Conservation (phyloP, 257 asterid species). For the Solanum medicagineum region DNA sequence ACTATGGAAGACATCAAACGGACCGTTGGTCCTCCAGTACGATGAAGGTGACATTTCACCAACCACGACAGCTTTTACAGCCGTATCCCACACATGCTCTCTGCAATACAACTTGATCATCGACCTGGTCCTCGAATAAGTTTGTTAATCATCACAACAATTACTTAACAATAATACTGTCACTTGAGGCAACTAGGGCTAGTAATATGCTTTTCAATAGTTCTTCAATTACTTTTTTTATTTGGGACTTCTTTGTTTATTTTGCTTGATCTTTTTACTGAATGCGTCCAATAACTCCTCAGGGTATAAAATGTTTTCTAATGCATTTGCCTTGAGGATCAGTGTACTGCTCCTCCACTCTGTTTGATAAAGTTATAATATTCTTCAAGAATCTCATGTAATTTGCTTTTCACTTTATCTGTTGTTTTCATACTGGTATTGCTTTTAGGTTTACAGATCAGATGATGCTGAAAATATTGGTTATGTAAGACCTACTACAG, state of each 20-base stretch:
- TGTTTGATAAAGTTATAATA: background rate
- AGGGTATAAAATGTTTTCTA: background rate
- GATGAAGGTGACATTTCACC: no score
- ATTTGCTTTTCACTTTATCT: background rate
- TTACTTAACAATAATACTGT: background rate
- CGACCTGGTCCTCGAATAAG: no score
- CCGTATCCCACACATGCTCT: no score
- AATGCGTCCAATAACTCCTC: background rate
- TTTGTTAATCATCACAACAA: no score
- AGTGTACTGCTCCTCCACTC: background rate
- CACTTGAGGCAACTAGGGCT: background rate
- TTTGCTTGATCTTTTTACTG: background rate
- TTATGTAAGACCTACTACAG: slow-evolving; percentile 85
- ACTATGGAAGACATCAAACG: no score
- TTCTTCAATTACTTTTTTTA: background rate
- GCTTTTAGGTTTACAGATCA: slow-evolving; percentile 93
- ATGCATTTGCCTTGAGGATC: background rate
- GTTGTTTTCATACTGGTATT: slow-evolving; percentile 4
- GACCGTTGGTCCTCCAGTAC: no score
- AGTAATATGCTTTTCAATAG: background rate
- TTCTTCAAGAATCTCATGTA: background rate
- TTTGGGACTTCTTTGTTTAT: background rate
- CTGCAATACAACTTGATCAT: no score
- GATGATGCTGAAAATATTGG: slow-evolving; percentile 95
- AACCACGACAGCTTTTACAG: no score